phyloP scores from a whole-genome alignment of 805 yeast genomes.

The Pichia manshurica region DNA sequence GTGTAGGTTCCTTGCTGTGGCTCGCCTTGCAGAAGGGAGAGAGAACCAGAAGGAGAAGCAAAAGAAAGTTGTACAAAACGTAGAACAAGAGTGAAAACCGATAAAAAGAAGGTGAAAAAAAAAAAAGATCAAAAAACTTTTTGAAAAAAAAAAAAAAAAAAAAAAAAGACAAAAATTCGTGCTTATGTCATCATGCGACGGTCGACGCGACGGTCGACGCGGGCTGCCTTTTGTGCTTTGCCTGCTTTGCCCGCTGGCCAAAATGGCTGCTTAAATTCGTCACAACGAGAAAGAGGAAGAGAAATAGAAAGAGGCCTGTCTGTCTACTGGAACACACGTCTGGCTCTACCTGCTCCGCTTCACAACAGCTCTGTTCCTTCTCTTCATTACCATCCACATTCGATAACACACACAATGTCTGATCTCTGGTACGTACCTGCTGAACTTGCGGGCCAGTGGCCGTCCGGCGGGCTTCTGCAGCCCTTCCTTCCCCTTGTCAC shows the following conservation, averaged over 20 bases:
- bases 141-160: neutral
- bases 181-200: neutral
- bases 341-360: neutral
- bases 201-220: constrained; percentile 2
- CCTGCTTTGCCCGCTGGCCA: neutral
- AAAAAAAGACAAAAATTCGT: neutral
- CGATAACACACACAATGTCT: constrained; percentile 41
- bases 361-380: neutral
- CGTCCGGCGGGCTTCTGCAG: too few species aligned
- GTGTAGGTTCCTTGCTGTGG: constrained; percentile 50
- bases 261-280: neutral
- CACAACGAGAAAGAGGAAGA: neutral
- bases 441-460: too few species aligned
- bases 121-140: neutral
- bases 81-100: neutral
- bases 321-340: too few species aligned
- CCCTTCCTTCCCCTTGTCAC: too few species aligned
- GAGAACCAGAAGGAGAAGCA: neutral
- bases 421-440: constrained; percentile 64
- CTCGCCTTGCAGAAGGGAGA: constrained; percentile 33
- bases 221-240: too few species aligned
- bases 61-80: neutral
- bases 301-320: neutral
- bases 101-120: constrained; percentile 1
- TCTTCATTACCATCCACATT: neutral